Evolutionary conservation across 306 rosid species (phyloP), one percentile per base, ranked within the genome.

Genomic region (Sesbania bispinosa): DNA sequence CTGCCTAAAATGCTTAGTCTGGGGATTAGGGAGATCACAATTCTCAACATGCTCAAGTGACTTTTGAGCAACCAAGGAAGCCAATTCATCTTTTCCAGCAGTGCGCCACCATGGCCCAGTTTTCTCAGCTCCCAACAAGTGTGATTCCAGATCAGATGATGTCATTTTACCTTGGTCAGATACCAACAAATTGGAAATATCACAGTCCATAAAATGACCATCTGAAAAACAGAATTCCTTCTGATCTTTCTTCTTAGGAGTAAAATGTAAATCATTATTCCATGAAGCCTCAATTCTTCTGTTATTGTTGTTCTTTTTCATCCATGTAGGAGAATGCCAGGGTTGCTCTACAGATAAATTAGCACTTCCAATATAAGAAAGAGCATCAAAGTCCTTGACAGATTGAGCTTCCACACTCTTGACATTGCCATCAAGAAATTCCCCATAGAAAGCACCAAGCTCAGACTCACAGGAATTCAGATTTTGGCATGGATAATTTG

Each of bases 11-110:
- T 80, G 77, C 76, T 73, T 85, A 64, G 68, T 61, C 69, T 74
- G 95, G 0, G 96, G 96, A 16, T 61, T 81, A 62, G 98, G 96
- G 76, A 93, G 98, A 81, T 93, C 98, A 73, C 98, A 93, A 78
- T 93, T 93, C 75, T 86, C 90, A 46, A 90, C 38, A 78, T 75
- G 71, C 76, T 82, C 93, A 50, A 83, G 87, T 19, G 98, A 93
- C 62, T 82, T 93, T 73, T 67, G 86, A 73, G 98, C 93, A 82
- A 93, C 96, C 66, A 90, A 82, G 76, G 86, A 85, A 51, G 93
- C 93, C 82, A 93, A 83, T 73, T 86, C 98, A 62, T 90, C 93
- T 79, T 82, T 85, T 67, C 90, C 85, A 35, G 91, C 84, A 52
- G 76, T 80, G 30, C 86, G 90, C 98, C 98, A 93, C 93, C 98